These are phyloP conservation scores for Chiua virens DNA, from an alignment of 768 basidiomycete genomes.

Conservation along the genomic window DNA sequence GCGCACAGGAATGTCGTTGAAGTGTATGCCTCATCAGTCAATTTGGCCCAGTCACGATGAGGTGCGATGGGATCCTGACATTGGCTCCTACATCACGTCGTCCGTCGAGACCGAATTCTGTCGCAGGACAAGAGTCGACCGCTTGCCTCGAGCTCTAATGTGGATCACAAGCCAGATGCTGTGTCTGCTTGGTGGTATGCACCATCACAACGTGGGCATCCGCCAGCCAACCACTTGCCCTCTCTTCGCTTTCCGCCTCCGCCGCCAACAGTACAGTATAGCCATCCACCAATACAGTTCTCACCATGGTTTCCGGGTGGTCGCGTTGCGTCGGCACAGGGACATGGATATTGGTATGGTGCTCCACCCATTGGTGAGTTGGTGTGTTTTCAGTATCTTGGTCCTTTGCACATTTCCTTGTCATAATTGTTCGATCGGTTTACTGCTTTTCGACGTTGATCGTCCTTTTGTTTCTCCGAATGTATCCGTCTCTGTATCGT, in stretches of 20 bases:
- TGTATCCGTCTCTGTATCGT: neutral
- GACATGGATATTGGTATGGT: conserved; percentile 24
- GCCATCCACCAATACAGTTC: conserved; percentile 11
- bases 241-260: conserved; percentile 15
- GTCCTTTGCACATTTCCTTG: neutral
- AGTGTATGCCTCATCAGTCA: neutral
- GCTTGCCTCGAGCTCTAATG: neutral
- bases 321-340: conserved; percentile 9
- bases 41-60: neutral
- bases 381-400: conserved; percentile 1
- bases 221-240: neutral
- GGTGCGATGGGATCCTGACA: conserved; percentile 18
- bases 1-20: neutral
- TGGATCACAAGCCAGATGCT: conserved; percentile 10
- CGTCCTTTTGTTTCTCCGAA: neutral
- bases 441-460: neutral
- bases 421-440: neutral
- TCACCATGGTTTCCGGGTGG: conserved; percentile 16
- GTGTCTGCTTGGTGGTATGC: conserved; percentile 9
- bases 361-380: conserved; percentile 20
- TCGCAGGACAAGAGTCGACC: neutral
- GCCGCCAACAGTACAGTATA: conserved; percentile 8
- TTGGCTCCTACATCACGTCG: neutral
- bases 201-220: conserved; percentile 8
- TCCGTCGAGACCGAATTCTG: neutral